These are phyloP conservation scores for Ceratocystis huliohia DNA, from an alignment of 2,329 filamentous ascomycete species.

Conservation along the genomic window DNA sequence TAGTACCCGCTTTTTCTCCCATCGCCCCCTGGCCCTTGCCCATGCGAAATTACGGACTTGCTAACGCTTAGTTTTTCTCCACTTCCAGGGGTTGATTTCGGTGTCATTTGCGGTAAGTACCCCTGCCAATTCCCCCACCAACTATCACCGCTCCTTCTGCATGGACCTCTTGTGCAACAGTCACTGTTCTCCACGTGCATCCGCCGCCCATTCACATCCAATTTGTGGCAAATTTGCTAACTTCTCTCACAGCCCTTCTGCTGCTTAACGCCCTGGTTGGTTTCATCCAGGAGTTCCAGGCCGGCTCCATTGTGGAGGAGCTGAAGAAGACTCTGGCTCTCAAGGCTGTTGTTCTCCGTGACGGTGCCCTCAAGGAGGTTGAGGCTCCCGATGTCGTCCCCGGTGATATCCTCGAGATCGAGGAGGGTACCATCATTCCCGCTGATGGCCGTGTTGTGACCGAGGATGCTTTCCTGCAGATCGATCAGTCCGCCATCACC, in stretches of 20 bases:
- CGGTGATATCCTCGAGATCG: slow-evolving; percentile 78
- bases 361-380: slow-evolving; percentile 61
- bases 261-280: slow-evolving; percentile 75
- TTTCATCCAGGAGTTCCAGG: slow-evolving; percentile 82
- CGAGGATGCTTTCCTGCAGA: slow-evolving; percentile 72
- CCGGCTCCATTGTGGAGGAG: slow-evolving; percentile 79
- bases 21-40: neutral
- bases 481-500: slow-evolving; percentile 85
- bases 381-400: slow-evolving; percentile 76
- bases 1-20: neutral
- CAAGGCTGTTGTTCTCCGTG: slow-evolving; percentile 76
- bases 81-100: slow-evolving; percentile 62
- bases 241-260: slow-evolving; percentile 39
- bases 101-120: slow-evolving; percentile 60
- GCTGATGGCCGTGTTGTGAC: slow-evolving; percentile 79
- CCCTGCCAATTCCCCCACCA: neutral
- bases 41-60: slow-evolving; percentile 1
- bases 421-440: slow-evolving; percentile 79
- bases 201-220: neutral
- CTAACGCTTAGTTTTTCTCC: slow-evolving; percentile 18
- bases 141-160: neutral
- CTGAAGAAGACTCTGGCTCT: slow-evolving; percentile 82
- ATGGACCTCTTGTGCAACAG: slow-evolving; percentile 7
- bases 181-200: neutral
- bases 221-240: too few species aligned